Conservation (phyloP, 176 grass and related monocot genomes). For the Microstegium vimineum region DNA sequence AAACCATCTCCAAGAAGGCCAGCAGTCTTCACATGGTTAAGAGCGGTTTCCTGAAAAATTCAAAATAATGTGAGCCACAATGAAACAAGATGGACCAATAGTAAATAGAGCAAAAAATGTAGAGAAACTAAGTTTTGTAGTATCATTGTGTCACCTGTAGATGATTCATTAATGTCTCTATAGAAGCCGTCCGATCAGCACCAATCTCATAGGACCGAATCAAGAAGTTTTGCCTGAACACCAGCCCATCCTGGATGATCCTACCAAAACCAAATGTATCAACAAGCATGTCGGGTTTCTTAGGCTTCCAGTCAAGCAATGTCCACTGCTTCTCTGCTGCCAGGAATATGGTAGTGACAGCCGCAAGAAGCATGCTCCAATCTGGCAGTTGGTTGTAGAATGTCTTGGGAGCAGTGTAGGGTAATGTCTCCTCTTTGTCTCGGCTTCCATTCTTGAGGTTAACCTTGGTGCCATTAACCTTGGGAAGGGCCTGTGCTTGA, state of each 20-base stretch:
- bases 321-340: conserved; percentile 98
- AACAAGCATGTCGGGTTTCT: conserved; percentile 91
- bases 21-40: conserved; percentile 91
- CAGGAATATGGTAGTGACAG: conserved; percentile 90
- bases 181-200: conserved; percentile 90
- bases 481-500: conserved; percentile 70
- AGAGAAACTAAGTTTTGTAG: neutral
- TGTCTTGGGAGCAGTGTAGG: conserved; percentile 57
- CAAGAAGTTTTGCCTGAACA: conserved; percentile 92
- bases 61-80: neutral
- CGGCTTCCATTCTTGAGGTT: conserved; percentile 36
- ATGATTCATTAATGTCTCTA: conserved; percentile 99
- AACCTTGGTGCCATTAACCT: conserved; percentile 77
- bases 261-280: conserved; percentile 85
- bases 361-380: conserved; percentile 98
- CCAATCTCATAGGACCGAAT: conserved; percentile 99
- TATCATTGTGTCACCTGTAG: conserved; percentile 63
- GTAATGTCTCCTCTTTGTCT: conserved; percentile 32
- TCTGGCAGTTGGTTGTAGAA: conserved; percentile 94
- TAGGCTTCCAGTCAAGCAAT: conserved; percentile 88
- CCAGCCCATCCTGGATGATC: conserved; percentile 83
- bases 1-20: conserved; percentile 93
- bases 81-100: conserved; percentile 10
- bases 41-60: conserved; percentile 82
- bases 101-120: neutral